Conservation (phyloP, 306 rosid species). For the Pterocarpus macrocarpus region DNA sequence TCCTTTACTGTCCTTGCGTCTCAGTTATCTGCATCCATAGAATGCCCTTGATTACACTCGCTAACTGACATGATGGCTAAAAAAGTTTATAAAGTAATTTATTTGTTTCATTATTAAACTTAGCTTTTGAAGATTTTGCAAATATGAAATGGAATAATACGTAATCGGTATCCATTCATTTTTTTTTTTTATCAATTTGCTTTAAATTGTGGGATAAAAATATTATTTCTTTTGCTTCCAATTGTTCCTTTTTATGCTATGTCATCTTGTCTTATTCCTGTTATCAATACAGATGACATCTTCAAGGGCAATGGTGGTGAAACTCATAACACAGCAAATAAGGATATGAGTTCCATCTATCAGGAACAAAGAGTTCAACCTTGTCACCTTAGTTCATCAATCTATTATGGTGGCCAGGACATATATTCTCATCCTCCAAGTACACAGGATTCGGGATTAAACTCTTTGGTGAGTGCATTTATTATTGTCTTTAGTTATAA, state of each 20-base stretch:
- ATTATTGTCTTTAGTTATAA: not conserved
- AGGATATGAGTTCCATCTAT: constrained; percentile 66
- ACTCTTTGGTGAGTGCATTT: constrained; percentile 59
- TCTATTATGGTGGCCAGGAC: constrained; percentile 95
- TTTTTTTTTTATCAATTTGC: not conserved
- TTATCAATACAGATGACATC: constrained; percentile 55
- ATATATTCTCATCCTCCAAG: constrained; percentile 65
- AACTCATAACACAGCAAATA: constrained; percentile 50
- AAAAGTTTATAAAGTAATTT: not conserved
- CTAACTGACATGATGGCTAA: not conserved
- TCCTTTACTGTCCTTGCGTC: constrained; percentile 3
- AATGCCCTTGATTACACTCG: not conserved
- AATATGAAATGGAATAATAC: constrained; percentile 19
- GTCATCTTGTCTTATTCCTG: not conserved
- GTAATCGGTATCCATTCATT: not conserved
- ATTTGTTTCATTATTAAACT: constrained; percentile 8
- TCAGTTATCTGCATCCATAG: not conserved
- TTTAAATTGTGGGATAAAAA: not conserved
- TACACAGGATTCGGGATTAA: constrained; percentile 48
- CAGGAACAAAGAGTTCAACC: constrained; percentile 83
- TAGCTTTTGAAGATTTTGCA: constrained; percentile 7
- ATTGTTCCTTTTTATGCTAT: not conserved
- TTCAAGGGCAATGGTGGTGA: constrained; percentile 53
- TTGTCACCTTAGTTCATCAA: constrained; percentile 90
- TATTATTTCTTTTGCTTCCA: not conserved